A percentile compares a stretch with the other conserved stretches of the same genome.
Conservation (phyloP, 768 basidiomycete species). For the Boletus sensibilis region DNA sequence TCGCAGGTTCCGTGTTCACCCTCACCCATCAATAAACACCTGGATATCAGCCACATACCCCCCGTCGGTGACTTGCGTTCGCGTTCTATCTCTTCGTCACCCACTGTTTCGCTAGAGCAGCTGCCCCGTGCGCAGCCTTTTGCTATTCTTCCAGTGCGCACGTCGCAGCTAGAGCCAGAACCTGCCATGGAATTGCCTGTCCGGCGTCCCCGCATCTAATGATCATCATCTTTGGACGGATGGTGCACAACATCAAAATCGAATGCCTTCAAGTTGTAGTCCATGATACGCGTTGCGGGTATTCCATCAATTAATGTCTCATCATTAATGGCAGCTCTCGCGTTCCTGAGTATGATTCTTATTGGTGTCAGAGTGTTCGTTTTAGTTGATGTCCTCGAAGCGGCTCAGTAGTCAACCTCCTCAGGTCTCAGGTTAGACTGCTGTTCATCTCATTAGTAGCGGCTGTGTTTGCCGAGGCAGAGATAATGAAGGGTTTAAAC, state of each 20-base stretch:
- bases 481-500: too few species aligned
- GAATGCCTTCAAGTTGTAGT: too few species aligned
- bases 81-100: background rate
- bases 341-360: background rate
- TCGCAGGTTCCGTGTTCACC: background rate
- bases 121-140: constrained; percentile 17
- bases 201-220: constrained; percentile 2
- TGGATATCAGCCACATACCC: background rate
- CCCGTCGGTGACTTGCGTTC: background rate
- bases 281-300: background rate
- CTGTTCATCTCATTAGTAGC: background rate
- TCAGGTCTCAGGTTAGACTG: too few species aligned
- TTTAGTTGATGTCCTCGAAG: too few species aligned
- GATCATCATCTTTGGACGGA: background rate
- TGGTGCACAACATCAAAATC: background rate
- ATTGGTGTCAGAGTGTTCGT: background rate
- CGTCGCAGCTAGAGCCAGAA: constrained; percentile 32
- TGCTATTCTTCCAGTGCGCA: constrained; percentile 27
- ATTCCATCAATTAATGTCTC: background rate
- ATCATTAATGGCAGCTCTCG: background rate
- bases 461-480: background rate
- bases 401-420: background rate
- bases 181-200: constrained; percentile 33
- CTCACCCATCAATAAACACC: background rate
- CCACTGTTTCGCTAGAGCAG: background rate